Evolutionary conservation across 2,329 filamentous ascomycete species (phyloP).

Genomic region (Cadophora gregata): DNA sequence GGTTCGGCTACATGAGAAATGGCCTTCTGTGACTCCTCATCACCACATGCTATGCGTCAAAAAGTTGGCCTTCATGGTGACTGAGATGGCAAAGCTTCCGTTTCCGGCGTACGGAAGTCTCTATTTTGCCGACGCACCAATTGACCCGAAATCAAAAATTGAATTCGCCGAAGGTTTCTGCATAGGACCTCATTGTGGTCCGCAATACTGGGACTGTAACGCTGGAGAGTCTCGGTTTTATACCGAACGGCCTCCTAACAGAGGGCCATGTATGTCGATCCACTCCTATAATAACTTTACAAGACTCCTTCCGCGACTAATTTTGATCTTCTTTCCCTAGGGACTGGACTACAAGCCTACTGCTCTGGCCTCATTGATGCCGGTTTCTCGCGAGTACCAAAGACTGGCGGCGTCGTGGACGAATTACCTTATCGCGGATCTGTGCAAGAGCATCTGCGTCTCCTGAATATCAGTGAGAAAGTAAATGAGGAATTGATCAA

Average conservation of each 20-base stretch:
- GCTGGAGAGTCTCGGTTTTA: slow-evolving; percentile 10
- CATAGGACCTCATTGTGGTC: slow-evolving; percentile 8
- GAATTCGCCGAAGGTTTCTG: slow-evolving; percentile 13
- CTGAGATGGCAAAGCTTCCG: slow-evolving; percentile 16
- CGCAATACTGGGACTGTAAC: slow-evolving; percentile 1
- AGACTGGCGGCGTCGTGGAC: not conserved
- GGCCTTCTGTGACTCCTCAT: slow-evolving; percentile 14
- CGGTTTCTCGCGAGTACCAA: slow-evolving; percentile 13
- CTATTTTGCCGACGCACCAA: slow-evolving; percentile 1
- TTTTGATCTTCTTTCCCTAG: not conserved
- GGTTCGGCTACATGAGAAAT: slow-evolving; percentile 11
- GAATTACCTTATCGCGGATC: slow-evolving; percentile 9
- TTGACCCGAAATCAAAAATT: slow-evolving; percentile 14
- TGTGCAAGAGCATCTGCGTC: slow-evolving; percentile 15
- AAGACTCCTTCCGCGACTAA: not conserved
- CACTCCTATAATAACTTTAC: not conserved
- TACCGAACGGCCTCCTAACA: slow-evolving; percentile 3
- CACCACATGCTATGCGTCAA: slow-evolving; percentile 13
- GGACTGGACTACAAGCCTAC: slow-evolving; percentile 1
- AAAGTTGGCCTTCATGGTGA: slow-evolving; percentile 6
- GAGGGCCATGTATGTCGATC: slow-evolving; percentile 8
- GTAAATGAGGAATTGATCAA: slow-evolving; percentile 7
- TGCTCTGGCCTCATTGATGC: slow-evolving; percentile 11
- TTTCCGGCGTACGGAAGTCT: slow-evolving; percentile 14
- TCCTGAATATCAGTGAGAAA: slow-evolving; percentile 13